Evolutionary conservation across 2,329 filamentous ascomycete genomes (phyloP), one percentile per base, ranked within the genome.

Genomic region (Curvularia eragrostidis): DNA sequence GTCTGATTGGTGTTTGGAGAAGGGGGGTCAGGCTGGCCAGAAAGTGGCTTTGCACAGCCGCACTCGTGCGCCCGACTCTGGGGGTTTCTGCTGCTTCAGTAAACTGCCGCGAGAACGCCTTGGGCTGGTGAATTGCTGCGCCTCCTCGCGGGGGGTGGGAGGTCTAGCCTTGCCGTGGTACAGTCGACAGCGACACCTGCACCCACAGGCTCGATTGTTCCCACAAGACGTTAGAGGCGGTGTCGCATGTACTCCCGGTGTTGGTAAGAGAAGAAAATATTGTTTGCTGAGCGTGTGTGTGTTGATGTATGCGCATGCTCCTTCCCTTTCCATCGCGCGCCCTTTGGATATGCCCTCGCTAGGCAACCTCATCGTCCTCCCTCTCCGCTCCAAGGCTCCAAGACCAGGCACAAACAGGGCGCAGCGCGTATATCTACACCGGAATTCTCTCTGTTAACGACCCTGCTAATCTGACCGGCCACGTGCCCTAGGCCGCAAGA

Each of bases 261-360:
- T n/a, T 28, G 34, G 54, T 10, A 54, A 60, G 55, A 59, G 60
- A 61, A 52, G 56, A 57, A 54, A 58, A 28, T 46, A 50, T 52
- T 7, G 52, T 57, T 56, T 58, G 63, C 62, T 59, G 55, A 64
- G 44, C 62, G 56, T 52, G 66, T 50, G 65, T 67, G 70, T 61
- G 67, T 66, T 70, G 67, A 72, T 75, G 72, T 75, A 75, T 62
- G 71, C 74, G 63, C 58, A 39, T 66, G 68, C 67, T 66, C 61
- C 54, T 68, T 73, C 61, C 48, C 60, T 59, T 59, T 58, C 52
- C 59, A 41, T 63, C 56, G 58, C 48, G 28, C 52, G 43, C 52
- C 58, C 53, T 62, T 65, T 52, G 62, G 62, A 58, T 68, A 68
- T 59, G 65, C 65, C 39, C 59, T 64, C 52, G 19, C 47, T 48